These are phyloP conservation scores for Turritis glabra DNA, from an alignment of 345 rosid species.

Conservation along the genomic window DNA sequence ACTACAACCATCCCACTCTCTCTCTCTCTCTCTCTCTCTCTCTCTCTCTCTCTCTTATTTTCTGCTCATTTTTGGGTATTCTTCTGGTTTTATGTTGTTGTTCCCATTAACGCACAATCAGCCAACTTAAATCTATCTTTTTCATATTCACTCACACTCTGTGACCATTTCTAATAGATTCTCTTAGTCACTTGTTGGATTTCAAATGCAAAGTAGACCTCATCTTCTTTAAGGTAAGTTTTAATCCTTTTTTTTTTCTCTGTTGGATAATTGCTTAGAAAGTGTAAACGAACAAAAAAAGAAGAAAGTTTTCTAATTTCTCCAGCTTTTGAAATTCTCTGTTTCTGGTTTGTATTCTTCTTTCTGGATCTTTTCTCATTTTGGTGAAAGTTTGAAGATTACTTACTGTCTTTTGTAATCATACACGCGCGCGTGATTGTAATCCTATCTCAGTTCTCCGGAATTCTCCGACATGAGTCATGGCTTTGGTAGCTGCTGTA, in stretches of 20 bases:
- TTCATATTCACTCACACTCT: conserved; percentile 7
- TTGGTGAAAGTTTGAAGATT: neutral
- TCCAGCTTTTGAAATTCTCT: neutral
- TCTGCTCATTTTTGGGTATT: conserved; percentile 18
- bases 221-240: conserved; percentile 22
- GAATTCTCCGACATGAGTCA: conserved; percentile 16
- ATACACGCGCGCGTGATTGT: neutral
- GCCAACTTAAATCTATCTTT: conserved; percentile 15
- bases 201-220: conserved; percentile 13
- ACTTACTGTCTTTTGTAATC: neutral
- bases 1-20: neutral
- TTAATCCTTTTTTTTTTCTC: neutral
- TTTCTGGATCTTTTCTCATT: neutral
- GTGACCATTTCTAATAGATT: conserved; percentile 5
- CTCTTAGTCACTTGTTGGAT: conserved; percentile 1
- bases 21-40: neutral
- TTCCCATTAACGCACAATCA: conserved; percentile 24
- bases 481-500: conserved; percentile 16
- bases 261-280: neutral
- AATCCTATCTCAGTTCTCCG: neutral
- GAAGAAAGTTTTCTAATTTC: too few relatives aligned
- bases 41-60: conserved; percentile 17
- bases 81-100: conserved; percentile 23
- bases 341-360: too few relatives aligned
- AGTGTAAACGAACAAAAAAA: too few relatives aligned